Conservation (phyloP, 805 yeast genomes). For the Monosporozyma unispora region DNA sequence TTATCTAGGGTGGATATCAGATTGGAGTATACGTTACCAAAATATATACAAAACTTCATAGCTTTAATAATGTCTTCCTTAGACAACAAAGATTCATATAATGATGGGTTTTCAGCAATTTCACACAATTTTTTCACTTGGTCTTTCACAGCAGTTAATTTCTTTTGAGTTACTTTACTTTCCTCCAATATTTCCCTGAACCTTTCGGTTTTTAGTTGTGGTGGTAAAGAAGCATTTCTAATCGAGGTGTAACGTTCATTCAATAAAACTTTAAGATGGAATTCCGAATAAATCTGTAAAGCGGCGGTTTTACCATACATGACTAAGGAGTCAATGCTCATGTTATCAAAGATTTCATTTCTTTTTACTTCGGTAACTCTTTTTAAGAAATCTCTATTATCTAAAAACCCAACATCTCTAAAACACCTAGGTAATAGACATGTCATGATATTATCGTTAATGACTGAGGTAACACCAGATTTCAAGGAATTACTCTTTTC, state of each 20-base stretch:
- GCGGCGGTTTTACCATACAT: conserved; percentile 18
- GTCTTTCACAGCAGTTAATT: conserved; percentile 15
- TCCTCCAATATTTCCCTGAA: conserved; percentile 15
- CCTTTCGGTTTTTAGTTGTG: conserved; percentile 10
- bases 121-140: conserved; percentile 17
- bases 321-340: conserved; percentile 9
- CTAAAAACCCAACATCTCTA: conserved; percentile 19
- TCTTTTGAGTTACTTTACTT: conserved; percentile 8
- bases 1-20: conserved; percentile 14
- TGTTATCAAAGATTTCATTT: conserved; percentile 10
- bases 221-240: conserved; percentile 19
- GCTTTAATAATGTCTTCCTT: conserved; percentile 9
- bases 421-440: conserved; percentile 21
- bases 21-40: conserved; percentile 9
- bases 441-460: conserved; percentile 17
- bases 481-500: conserved; percentile 14
- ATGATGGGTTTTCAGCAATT: conserved; percentile 6
- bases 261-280: conserved; percentile 17
- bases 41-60: conserved; percentile 11
- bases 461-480: conserved; percentile 17
- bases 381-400: conserved; percentile 14
- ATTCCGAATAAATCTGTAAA: conserved; percentile 14
- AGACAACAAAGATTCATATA: background rate
- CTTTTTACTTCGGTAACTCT: conserved; percentile 9
- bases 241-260: conserved; percentile 23